Evolutionary conservation across 306 rosid species (phyloP).

Genomic region (Citrullus colocynthis): DNA sequence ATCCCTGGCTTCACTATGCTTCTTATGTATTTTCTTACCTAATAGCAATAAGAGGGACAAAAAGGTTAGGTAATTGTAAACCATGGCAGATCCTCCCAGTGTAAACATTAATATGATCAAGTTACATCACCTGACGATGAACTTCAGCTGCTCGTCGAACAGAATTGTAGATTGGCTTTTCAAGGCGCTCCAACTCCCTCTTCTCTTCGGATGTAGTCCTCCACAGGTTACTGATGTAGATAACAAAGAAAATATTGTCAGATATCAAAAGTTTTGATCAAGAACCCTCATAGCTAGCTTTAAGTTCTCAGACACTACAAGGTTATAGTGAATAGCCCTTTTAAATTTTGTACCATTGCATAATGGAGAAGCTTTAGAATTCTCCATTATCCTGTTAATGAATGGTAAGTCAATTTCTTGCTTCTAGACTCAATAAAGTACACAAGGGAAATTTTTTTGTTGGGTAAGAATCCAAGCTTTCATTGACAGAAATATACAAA

Average conservation of each 20-base stretch:
- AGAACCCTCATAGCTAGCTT: neutral
- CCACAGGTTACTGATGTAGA: conserved; percentile 64
- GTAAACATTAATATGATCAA: neutral
- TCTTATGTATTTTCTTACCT: conserved; percentile 83
- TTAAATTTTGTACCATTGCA: neutral
- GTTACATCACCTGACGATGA: conserved; percentile 82
- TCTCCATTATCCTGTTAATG: neutral
- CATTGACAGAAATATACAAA: too few species aligned
- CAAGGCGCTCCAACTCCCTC: conserved; percentile 95
- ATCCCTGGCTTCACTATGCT: conserved; percentile 85
- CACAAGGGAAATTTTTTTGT: neutral
- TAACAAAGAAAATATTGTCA: conserved; percentile 4
- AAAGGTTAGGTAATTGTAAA: neutral
- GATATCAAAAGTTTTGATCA: neutral
- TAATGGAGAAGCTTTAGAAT: neutral
- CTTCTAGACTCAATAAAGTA: neutral
- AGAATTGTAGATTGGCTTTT: conserved; percentile 80
- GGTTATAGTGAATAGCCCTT: neutral
- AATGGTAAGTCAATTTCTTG: neutral
- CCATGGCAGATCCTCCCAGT: neutral
- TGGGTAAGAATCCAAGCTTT: too few species aligned
- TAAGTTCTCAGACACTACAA: neutral
- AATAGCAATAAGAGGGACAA: conserved; percentile 4
- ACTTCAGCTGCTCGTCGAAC: conserved; percentile 98
- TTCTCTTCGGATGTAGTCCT: conserved; percentile 93